These are phyloP conservation scores for Lyophyllum shimeji DNA, from an alignment of 768 basidiomycete genomes.

Conservation along the genomic window DNA sequence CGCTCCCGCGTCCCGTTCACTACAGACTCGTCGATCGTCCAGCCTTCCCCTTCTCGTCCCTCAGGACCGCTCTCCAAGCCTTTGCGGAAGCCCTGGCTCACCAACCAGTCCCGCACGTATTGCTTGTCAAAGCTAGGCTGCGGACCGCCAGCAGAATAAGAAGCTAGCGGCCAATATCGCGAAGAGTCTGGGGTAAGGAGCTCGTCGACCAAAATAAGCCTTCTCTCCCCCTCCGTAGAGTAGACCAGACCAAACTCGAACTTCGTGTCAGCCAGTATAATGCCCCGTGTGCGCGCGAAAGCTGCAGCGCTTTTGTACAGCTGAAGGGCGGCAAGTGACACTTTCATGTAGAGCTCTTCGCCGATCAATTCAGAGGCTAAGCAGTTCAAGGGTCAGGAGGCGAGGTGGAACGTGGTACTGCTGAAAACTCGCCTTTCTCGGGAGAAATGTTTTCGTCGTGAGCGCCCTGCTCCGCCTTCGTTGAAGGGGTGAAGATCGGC, in stretches of 20 bases:
- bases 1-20: conserved; percentile 74
- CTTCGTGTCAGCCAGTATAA: conserved; percentile 97
- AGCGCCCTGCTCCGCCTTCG: conserved; percentile 90
- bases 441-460: conserved; percentile 98
- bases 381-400: not conserved
- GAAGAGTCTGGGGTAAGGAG: conserved; percentile 97
- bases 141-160: conserved; percentile 68
- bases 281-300: conserved; percentile 69
- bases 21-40: conserved; percentile 74
- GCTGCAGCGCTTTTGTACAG: conserved; percentile 75
- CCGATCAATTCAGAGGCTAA: conserved; percentile 70
- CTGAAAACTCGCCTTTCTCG: conserved; percentile 53
- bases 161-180: conserved; percentile 87
- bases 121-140: conserved; percentile 98
- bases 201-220: conserved; percentile 91
- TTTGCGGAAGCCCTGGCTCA: conserved; percentile 67
- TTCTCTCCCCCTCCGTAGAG: conserved; percentile 21
- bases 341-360: conserved; percentile 54
- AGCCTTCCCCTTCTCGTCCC: conserved; percentile 69
- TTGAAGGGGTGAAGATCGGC: conserved; percentile 94
- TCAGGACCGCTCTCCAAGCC: conserved; percentile 76
- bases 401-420: conserved; percentile 2
- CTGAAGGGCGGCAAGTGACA: conserved; percentile 60
- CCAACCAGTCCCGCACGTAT: conserved; percentile 90
- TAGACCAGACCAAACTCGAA: conserved; percentile 93